A percentile compares a stretch with the other conserved stretches of the same genome.
phyloP scores from a whole-genome alignment of 495 filamentous ascomycete species.

The Xylaria curta region DNA sequence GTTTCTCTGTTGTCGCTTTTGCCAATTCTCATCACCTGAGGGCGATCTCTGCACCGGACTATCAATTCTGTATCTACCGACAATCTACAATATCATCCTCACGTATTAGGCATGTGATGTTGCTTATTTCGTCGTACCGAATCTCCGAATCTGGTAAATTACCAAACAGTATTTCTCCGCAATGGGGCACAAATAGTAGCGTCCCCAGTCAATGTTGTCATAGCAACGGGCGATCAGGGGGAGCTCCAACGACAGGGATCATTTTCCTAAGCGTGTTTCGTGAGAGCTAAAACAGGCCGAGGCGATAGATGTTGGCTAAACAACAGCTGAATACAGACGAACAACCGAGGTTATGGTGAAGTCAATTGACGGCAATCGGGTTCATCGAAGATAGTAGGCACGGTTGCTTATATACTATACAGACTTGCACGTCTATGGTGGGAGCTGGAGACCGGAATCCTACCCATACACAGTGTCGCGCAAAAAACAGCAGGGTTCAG shows the following conservation, averaged over 20 bases:
- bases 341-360: slow-evolving; percentile 15
- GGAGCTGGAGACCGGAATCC: slow-evolving; percentile 13
- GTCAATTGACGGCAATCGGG: neutral
- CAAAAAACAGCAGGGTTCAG: slow-evolving; percentile 33
- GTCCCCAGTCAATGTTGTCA: slow-evolving; percentile 37
- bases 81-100: neutral
- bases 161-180: slow-evolving; percentile 30
- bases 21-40: neutral
- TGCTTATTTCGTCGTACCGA: slow-evolving; percentile 25
- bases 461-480: slow-evolving; percentile 26
- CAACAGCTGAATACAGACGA: slow-evolving; percentile 7
- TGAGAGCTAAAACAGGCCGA: slow-evolving; percentile 12
- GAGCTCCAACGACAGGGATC: slow-evolving; percentile 19
- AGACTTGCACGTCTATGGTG: neutral
- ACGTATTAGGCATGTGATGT: slow-evolving; percentile 17
- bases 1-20: neutral
- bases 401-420: slow-evolving; percentile 4
- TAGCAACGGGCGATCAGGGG: slow-evolving; percentile 42
- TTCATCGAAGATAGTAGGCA: neutral
- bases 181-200: slow-evolving; percentile 30
- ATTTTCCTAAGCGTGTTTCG: slow-evolving; percentile 4
- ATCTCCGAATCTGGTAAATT: slow-evolving; percentile 21
- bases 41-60: neutral
- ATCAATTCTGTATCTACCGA: neutral
- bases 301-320: slow-evolving; percentile 15